Evolutionary conservation across 2,329 filamentous ascomycete species (phyloP), one percentile per base, ranked within the genome.

Genomic region (Graphiopsis chlorocephala): DNA sequence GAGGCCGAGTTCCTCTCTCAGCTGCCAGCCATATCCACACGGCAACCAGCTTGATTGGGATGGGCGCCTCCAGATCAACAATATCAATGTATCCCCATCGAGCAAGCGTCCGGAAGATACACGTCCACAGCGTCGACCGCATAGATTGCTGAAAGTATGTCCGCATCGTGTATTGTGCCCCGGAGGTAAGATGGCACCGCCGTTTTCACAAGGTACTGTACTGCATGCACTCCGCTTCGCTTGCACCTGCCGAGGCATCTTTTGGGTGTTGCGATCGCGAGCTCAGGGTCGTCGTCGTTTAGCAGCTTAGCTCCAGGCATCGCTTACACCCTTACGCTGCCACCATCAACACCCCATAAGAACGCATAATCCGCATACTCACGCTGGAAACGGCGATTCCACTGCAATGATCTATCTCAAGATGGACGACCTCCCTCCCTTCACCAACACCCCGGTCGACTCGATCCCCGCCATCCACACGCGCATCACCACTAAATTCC

Each of bases 401-500:
- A 3, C 20, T 25, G 45, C 53, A 38, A 64, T 64, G 62, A 64
- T 64, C 25, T 64, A 64, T 20, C 62, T 64, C 55, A 70, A 65
- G 26, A 71, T 71, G 71, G 68, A 71, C 48, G 71, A 74, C 59
- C 63, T 75, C 4, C 71, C 73, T 10, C 64, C 70, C 29, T 74
- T 77, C 59, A 70, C 71, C 12, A 78, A 81, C 62, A 93, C 91
- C 1, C 76, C 88, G 2, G 75, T 91, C 55, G 87, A 90, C 64
- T 81, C 84, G 48, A 92, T 97, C 75, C 79, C 87, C 15, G 76
- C 77, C 66, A 84, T 85, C 48, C 85, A 88, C 74, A 82, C 85
- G 64, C 84, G 80, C 7, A 80, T 90, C 50, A 88, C 88, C 73
- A 79, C 83, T 60, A 87, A 89, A n/a, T 98, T 92, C 79, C 84